phyloP scores from a whole-genome alignment of 1,139 yeast genomes.

The Candida sojae region DNA sequence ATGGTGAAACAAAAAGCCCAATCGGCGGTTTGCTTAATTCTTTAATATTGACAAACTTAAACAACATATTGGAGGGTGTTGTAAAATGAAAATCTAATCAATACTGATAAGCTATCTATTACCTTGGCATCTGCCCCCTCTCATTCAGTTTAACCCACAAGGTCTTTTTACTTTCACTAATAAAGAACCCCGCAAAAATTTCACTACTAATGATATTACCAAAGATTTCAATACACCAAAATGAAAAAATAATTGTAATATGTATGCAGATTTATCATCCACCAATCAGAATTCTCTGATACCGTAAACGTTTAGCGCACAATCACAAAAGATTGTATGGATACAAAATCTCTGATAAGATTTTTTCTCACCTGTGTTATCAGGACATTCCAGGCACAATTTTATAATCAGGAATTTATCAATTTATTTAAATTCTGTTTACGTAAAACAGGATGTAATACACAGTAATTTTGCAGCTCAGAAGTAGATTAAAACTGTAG shows the following conservation, averaged over 20 bases:
- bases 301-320: not conserved
- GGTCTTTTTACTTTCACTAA: not conserved
- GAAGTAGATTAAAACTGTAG: no score
- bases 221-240: no score
- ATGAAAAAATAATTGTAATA: not conserved
- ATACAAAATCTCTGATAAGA: not conserved
- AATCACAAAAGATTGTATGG: not conserved
- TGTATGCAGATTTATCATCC: not conserved
- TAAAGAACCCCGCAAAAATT: no score
- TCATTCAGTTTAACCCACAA: not conserved
- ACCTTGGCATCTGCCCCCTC: not conserved
- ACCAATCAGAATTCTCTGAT: slow-evolving; percentile 1
- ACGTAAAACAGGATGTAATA: no score
- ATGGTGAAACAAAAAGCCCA: no score
- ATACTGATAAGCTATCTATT: not conserved
- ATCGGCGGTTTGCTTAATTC: no score
- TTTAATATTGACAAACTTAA: no score
- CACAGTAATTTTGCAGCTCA: not conserved
- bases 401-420: not conserved
- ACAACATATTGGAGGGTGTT: no score
- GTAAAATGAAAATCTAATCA: no score
- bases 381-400: not conserved
- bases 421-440: not conserved
- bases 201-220: no score
- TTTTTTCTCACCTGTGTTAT: not conserved